Evolutionary conservation across 148 eudicot species (phyloP), one percentile per base, ranked within the genome.

Genomic region (Nyssa sinensis): DNA sequence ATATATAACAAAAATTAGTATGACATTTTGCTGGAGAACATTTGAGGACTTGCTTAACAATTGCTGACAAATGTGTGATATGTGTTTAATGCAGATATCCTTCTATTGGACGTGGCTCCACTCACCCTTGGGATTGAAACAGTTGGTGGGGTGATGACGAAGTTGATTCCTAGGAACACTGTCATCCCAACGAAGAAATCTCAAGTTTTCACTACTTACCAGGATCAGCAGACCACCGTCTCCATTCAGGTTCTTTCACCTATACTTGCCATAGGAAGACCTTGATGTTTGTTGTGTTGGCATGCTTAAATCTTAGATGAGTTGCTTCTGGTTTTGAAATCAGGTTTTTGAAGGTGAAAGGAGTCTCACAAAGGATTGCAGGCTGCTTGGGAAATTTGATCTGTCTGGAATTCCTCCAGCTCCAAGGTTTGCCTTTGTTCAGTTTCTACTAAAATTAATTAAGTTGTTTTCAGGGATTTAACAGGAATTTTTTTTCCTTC

Each of bases 291-390:
- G 0, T 55, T 55, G 59, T 8, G 19, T 5, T 68, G 59, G 19
- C 34, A 27, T 44, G n/a, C 59, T 51, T 16, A 49, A 27, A 29
- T 13, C 10, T 28, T 5, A 44, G 9, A 34, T 41, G 51, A 41
- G 41, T 55, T n/a, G 3, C 1, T 60, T 1, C 34, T 29, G 3
- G 30, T 32, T 47, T 35, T 23, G 7, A 59, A 51, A 29, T 53
- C 66, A 82, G 85, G 86, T 84, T 44, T 84, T 80, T 63, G 83
- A 84, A 77, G 86, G 86, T 70, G 86, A 83, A 77, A 83, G 80
- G 73, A 83, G 83, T 77, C 63, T 83, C 11, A 80, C 86, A 53
- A 84, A 84, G 70, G 86, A 84, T 62, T 77, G 81, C 41, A 77
- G 84, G 30, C 47, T 58, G 23, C 86, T 84, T 57, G 86, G 86